These are phyloP conservation scores for Flaveria floridana DNA, from an alignment of 140 eudicot genomes.

Conservation along the genomic window DNA sequence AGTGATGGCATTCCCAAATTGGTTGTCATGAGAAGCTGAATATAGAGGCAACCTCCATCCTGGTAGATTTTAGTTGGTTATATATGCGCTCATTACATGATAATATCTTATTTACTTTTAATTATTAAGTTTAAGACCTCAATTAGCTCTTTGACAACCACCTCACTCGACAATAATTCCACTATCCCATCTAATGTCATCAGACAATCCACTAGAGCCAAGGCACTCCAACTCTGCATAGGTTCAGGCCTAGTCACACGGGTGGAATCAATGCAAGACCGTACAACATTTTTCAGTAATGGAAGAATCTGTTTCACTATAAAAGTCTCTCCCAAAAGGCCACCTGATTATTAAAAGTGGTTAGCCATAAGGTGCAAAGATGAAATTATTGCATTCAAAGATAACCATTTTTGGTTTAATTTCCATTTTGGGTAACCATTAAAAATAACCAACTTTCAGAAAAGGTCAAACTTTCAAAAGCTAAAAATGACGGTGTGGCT, in stretches of 20 bases:
- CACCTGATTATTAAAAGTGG: constrained; percentile 50
- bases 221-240: constrained; percentile 74
- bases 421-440: constrained; percentile 9
- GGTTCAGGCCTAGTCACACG: constrained; percentile 67
- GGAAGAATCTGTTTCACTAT: constrained; percentile 76
- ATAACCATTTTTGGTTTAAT: not conserved
- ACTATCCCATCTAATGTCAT: constrained; percentile 67
- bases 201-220: constrained; percentile 84
- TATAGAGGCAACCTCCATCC: constrained; percentile 71
- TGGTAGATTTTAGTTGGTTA: constrained; percentile 32
- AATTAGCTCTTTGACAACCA: constrained; percentile 76
- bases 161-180: constrained; percentile 54
- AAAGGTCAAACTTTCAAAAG: not conserved
- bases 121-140: constrained; percentile 47
- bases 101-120: not conserved
- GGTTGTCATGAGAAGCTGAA: constrained; percentile 70
- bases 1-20: constrained; percentile 60
- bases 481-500: not conserved
- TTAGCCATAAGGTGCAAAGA: constrained; percentile 28
- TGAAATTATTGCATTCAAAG: not conserved
- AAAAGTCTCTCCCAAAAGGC: constrained; percentile 81
- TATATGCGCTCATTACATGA: not conserved
- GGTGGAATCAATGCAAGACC: constrained; percentile 61
- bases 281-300: constrained; percentile 59
- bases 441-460: constrained; percentile 15